These are phyloP conservation scores for Platanthera guangdongensis DNA, from an alignment of 106 monocot species.

Conservation along the genomic window DNA sequence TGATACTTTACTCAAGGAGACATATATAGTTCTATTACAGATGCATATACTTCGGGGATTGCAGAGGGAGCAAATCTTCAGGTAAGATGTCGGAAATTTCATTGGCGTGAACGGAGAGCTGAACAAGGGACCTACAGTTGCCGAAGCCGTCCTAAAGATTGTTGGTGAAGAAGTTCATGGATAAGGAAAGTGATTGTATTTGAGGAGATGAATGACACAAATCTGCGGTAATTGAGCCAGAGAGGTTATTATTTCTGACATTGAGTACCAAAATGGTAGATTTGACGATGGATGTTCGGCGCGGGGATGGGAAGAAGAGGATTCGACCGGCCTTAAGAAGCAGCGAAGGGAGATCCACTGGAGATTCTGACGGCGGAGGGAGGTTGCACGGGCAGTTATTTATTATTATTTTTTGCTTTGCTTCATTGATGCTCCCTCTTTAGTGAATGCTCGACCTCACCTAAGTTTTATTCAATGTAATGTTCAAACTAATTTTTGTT, in stretches of 20 bases:
- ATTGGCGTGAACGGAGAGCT: constrained; percentile 37
- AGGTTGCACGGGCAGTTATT: no score
- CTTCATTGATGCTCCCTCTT: no score
- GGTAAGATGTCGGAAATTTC: constrained; percentile 34
- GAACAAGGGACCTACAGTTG: constrained; percentile 29
- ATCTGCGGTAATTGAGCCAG: background rate
- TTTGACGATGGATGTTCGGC: no score
- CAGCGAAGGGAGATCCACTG: no score
- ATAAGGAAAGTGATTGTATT: constrained; percentile 29
- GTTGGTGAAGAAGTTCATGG: constrained; percentile 35
- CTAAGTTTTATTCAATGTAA: no score
- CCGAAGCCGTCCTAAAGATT: constrained; percentile 32
- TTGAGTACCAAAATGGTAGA: background rate
- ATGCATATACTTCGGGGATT: constrained; percentile 19
- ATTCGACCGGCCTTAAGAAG: no score
- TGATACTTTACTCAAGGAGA: constrained; percentile 19
- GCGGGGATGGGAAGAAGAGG: no score
- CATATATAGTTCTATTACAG: constrained; percentile 35
- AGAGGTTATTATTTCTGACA: constrained; percentile 4
- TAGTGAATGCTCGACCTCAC: no score
- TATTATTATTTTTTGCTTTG: no score
- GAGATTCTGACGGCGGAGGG: no score
- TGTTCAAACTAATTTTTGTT: no score
- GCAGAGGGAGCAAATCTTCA: constrained; percentile 35
- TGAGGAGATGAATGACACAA: constrained; percentile 25